A percentile compares a stretch with the other conserved stretches of the same genome.
These are phyloP conservation scores for Cutaneotrichosporon sp. DNA, from an alignment of 1,284 basidiomycete species.

Conservation along the genomic window DNA sequence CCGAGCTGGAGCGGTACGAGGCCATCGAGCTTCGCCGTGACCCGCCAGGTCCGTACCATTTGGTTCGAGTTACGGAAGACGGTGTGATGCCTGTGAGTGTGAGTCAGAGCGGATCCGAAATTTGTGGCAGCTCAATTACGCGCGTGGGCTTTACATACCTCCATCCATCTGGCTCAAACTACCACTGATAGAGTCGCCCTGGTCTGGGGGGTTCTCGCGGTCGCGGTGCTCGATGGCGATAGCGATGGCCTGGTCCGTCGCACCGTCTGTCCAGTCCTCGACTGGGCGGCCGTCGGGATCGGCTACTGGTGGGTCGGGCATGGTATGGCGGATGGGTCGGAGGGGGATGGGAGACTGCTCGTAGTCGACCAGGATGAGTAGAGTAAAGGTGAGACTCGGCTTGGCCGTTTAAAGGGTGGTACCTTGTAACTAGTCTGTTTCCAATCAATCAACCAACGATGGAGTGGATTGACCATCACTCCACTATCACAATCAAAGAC, in stretches of 20 bases:
- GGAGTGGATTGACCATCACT: not conserved
- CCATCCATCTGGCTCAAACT: slow-evolving; percentile 24
- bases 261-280: slow-evolving; percentile 29
- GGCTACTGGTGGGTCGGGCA: slow-evolving; percentile 13
- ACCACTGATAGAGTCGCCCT: slow-evolving; percentile 28
- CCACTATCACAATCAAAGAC: not conserved
- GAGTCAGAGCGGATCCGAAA: slow-evolving; percentile 11
- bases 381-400: not conserved
- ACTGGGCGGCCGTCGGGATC: not conserved
- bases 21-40: slow-evolving; percentile 37
- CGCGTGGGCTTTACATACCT: slow-evolving; percentile 11
- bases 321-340: slow-evolving; percentile 3
- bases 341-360: slow-evolving; percentile 11
- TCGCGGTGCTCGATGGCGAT: slow-evolving; percentile 28
- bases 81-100: slow-evolving; percentile 35
- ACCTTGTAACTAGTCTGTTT: too few species aligned
- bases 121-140: not conserved
- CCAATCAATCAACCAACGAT: not conserved
- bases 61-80: slow-evolving; percentile 42
- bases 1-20: slow-evolving; percentile 29
- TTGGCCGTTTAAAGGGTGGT: not conserved
- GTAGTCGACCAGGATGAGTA: slow-evolving; percentile 8
- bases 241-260: slow-evolving; percentile 28
- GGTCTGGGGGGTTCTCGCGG: slow-evolving; percentile 27
- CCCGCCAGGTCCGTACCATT: slow-evolving; percentile 31